Evolutionary conservation across 169 alveolate genomes (phyloP), one percentile per base, ranked within the genome.

Genomic region (Babesia bigemina): DNA sequence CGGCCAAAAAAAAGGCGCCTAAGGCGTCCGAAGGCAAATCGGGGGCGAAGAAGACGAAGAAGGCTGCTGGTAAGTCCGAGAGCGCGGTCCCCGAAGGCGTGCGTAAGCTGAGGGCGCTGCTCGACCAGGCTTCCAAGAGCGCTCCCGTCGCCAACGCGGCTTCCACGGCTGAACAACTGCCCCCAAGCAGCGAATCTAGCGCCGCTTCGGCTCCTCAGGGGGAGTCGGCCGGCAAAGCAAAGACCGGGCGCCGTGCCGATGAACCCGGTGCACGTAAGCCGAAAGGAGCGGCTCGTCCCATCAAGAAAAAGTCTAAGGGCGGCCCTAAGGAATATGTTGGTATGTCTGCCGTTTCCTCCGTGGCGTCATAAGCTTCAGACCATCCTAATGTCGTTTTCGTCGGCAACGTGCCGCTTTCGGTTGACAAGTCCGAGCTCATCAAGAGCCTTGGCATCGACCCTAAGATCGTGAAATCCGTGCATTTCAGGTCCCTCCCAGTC

Each of bases 321-420:
- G 57, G 24, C n/a, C 39, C 63, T 8, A 67, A 67, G 65, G 65
- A 29, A 33, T 67, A 67, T 44, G 26, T 53, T 13, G 76, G 76
- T 67, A 67, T 0, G 76, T 50, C 9, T 0, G 2, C 7, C 4
- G n/a, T 19, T 3, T 2, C 6, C 42, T 28, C 8, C 17, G 14
- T 1, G 8, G 42, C 16, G 3, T 26, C 24, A 21, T 61, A 53
- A 65, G 53, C 53, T 55, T 47, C 56, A 83, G 85, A 84, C 45
- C 42, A 79, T 33, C 50, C 84, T 57, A 77, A 77, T 24, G 86
- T 75, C 45, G 85, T 85, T 22, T 81, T 84, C 53, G 78, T 75
- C 47, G 90, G 88, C 57, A 88, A 88, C 74, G 88, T 79, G 39
- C 86, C 89, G 33, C 75, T 84, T 19, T 75, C 89, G 44, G 57